Evolutionary conservation across 495 filamentous ascomycete genomes (phyloP).

Genomic region (Penicilliopsis zonata): DNA sequence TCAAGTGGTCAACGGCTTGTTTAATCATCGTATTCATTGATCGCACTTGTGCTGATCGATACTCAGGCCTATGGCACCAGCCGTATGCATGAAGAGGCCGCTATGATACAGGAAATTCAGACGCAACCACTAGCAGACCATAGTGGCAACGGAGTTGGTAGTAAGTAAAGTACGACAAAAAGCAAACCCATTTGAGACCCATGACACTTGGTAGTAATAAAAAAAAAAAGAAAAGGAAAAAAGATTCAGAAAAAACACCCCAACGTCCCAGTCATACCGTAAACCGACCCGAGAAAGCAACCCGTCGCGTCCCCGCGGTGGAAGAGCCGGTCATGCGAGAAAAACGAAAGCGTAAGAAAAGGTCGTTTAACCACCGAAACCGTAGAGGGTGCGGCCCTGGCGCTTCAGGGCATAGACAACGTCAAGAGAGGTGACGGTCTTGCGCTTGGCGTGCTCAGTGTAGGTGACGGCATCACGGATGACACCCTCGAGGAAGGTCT

Average conservation of each 20-base stretch:
- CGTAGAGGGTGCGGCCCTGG: constrained; percentile 95
- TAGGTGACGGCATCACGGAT: constrained; percentile 99
- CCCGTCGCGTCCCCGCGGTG: constrained; percentile 21
- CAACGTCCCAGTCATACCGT: constrained; percentile 41
- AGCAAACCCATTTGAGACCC: constrained; percentile 40
- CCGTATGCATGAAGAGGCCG: constrained; percentile 30
- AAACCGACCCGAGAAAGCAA: constrained; percentile 34
- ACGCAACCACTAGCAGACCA: constrained; percentile 33
- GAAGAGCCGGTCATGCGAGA: constrained; percentile 19
- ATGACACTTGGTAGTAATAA: constrained; percentile 30
- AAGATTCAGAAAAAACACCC: constrained; percentile 41
- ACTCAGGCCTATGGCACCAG: constrained; percentile 27
- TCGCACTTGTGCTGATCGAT: constrained; percentile 16
- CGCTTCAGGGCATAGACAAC: constrained; percentile 97
- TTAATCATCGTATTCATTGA: constrained; percentile 33
- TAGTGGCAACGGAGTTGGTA: constrained; percentile 29
- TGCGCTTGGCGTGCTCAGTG: constrained; percentile 97
- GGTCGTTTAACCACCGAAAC: constrained; percentile 88
- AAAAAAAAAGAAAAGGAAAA: constrained; percentile 30
- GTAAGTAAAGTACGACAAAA: constrained; percentile 29
- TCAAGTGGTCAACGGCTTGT: constrained; percentile 7
- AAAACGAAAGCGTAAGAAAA: constrained; percentile 19
- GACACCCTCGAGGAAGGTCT: constrained; percentile 99
- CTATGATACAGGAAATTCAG: constrained; percentile 37
- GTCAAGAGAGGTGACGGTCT: constrained; percentile 95